Base-by-base conservation (phyloP, 305 asterid genomes). In the Fraxinus dipetala region DNA sequence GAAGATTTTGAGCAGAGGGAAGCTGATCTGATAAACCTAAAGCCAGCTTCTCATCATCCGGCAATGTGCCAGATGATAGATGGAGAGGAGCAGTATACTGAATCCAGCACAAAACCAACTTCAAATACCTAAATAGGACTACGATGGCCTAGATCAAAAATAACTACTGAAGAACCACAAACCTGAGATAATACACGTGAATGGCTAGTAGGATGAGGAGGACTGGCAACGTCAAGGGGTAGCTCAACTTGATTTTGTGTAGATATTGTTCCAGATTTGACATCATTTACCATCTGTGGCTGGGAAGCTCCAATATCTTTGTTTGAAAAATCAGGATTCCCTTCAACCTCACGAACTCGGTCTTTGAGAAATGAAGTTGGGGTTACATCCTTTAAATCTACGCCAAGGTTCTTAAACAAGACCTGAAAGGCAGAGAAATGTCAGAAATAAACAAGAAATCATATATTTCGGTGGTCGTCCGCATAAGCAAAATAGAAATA, bases 291-390 rank as follows among this genome's bases (percentile, higher is more conserved):
- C 56, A 89, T 84, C 80, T 86, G 96, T 79, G 92, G 92, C 84
- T 90, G 98, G 43, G 98, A 87, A 80, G 97, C 75, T 43, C 89
- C 98, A 72, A 83, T 85, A 85, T 69, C 75, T 69, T 97, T 97
- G 84, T 86, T 92, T 70, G 99, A 97, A 90, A 97, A 97, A 92
- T 97, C 99, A 26, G 99, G 99, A 84, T 97, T 95, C 61, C 98
- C 98, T 82, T 95, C 99, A 81, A 95, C 89, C 86, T 92, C 98
- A 75, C 99, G 90, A 65, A 90, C 90, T 80, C 84, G 87, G 80
- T 95, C 97, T 86, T 87, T 93, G 78, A 95, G 98, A 79, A 92
- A 95, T 81, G 98, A 91, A 72, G 97, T 86, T 74, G 98, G 97
- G 54, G 88, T 83, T 18, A 97, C 99, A 77, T 92, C 97, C 87